Conservation (phyloP, 1,284 basidiomycete species). For the Golubevia pallescens region DNA sequence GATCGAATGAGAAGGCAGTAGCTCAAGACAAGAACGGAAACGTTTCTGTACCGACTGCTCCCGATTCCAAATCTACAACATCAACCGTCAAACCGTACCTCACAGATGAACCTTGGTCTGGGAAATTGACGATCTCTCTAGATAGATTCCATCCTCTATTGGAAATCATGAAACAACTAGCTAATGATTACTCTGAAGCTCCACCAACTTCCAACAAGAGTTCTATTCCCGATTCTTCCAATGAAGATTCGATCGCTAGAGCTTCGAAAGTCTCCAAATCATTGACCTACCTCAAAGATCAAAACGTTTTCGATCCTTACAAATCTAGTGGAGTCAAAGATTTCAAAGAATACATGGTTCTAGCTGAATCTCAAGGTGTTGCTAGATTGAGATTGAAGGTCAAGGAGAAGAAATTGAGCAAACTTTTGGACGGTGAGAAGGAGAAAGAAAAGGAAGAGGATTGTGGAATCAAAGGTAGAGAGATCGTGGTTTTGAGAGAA, state of each 20-base stretch:
- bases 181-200: constrained; percentile 11
- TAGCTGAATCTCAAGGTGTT: constrained; percentile 29
- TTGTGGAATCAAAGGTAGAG: no score
- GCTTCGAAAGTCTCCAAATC: constrained; percentile 21
- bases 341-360: constrained; percentile 38
- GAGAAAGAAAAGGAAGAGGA: no score
- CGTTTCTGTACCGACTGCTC: no score
- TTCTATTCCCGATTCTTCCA: constrained; percentile 30
- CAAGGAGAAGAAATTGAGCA: no score
- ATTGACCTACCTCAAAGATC: constrained; percentile 17
- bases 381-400: constrained; percentile 14
- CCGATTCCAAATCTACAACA: not conserved
- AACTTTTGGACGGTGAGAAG: no score
- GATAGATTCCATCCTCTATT: not conserved
- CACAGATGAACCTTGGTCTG: constrained; percentile 3
- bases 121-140: constrained; percentile 10
- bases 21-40: no score
- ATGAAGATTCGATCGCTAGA: constrained; percentile 19
- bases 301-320: constrained; percentile 30
- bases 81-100: constrained; percentile 14
- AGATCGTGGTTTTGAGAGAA: no score
- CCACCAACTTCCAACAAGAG: constrained; percentile 37
- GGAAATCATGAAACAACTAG: constrained; percentile 4
- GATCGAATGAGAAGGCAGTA: no score
- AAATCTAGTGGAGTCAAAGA: constrained; percentile 23